A percentile compares a stretch with the other conserved stretches of the same genome.
Evolutionary conservation across 2,329 filamentous ascomycete species (phyloP).

Genomic region (Eurotiales sp.): DNA sequence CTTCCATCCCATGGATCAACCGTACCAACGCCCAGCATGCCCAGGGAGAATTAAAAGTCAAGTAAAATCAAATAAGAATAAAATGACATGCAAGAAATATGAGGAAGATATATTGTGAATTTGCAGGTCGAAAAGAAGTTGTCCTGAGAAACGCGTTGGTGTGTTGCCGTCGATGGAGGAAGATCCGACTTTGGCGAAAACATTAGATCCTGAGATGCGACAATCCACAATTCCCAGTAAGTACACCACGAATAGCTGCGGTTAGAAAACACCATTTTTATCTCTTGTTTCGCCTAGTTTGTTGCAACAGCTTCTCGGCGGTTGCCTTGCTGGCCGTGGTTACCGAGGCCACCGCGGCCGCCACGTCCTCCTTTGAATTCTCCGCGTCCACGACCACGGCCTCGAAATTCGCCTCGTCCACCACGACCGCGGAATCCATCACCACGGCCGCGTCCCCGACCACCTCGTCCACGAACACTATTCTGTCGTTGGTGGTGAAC

Average conservation of each 20-base stretch:
- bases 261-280: conserved; percentile 14
- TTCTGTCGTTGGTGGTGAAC: conserved; percentile 31
- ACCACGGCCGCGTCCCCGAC: conserved; percentile 35
- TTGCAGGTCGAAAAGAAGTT: conserved; percentile 8
- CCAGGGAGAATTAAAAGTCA: too few relatives aligned
- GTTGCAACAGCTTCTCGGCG: conserved; percentile 25
- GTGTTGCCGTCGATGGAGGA: not conserved
- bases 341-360: conserved; percentile 23
- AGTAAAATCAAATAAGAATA: too few relatives aligned
- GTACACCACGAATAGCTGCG: not conserved
- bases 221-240: not conserved
- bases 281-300: conserved; percentile 19
- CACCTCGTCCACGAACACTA: conserved; percentile 32
- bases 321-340: conserved; percentile 22
- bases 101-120: conserved; percentile 8
- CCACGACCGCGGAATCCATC: conserved; percentile 18
- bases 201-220: conserved; percentile 7
- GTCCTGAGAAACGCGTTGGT: conserved; percentile 5
- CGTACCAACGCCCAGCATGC: conserved; percentile 30
- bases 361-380: conserved; percentile 31
- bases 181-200: not conserved
- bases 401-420: conserved; percentile 27
- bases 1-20: conserved; percentile 35
- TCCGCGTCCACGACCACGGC: conserved; percentile 34
- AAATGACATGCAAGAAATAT: conserved; percentile 20